Conservation (phyloP, 345 rosid genomes). For the Angophora floribunda region DNA sequence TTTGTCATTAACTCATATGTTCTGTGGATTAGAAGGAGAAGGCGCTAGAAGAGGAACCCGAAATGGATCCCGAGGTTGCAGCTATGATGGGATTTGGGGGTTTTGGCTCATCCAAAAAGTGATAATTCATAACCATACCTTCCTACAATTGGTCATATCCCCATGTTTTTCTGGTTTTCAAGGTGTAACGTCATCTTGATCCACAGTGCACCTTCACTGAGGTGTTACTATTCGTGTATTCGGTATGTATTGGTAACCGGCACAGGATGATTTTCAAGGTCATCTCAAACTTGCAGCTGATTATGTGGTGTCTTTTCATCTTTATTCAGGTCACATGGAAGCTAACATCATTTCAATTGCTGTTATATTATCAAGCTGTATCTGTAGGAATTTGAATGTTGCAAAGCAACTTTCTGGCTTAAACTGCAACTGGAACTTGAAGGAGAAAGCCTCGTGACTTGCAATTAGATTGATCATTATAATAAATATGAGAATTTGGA, state of each 20-base stretch:
- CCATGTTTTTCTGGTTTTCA: not conserved
- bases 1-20: not conserved
- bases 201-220: not conserved
- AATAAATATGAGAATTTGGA: not conserved
- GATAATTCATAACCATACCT: not conserved
- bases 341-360: not conserved
- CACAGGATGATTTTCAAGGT: not conserved
- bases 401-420: not conserved
- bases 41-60: slow-evolving; percentile 68
- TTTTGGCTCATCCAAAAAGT: slow-evolving; percentile 76
- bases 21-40: slow-evolving; percentile 63
- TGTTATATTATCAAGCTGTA: not conserved
- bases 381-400: not conserved
- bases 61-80: slow-evolving; percentile 89
- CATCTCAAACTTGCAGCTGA: not conserved
- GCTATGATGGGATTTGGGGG: slow-evolving; percentile 98
- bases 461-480: not conserved
- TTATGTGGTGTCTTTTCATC: not conserved
- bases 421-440: not conserved
- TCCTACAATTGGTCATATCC: not conserved
- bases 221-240: not conserved
- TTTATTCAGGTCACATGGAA: not conserved
- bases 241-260: not conserved
- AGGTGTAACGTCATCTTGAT: not conserved
- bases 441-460: not conserved